Evolutionary conservation across 768 basidiomycete genomes (phyloP).

Genomic region (Dacryopinax spathularia): DNA sequence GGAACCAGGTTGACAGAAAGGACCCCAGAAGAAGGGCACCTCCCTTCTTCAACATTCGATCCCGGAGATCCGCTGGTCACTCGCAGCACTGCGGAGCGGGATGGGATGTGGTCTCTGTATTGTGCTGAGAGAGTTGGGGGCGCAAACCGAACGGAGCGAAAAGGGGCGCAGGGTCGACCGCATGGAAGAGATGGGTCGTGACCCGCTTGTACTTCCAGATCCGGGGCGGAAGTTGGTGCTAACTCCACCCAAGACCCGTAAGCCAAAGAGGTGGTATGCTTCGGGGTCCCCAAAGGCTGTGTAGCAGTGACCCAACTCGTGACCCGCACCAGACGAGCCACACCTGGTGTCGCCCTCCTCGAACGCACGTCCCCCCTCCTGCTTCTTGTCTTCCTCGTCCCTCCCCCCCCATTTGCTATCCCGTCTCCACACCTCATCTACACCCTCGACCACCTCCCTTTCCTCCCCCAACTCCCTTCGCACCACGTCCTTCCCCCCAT

Average conservation of each 20-base stretch:
- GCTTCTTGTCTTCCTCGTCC: conserved; percentile 2
- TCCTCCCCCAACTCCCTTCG: not conserved
- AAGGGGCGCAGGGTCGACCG: not conserved
- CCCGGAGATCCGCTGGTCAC: conserved; percentile 3
- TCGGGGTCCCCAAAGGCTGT: conserved; percentile 1
- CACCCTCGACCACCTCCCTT: not conserved
- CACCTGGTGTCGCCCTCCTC: conserved; percentile 3
- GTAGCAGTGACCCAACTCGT: not conserved
- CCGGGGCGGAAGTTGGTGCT: not conserved
- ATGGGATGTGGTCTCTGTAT: not conserved
- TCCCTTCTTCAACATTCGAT: not conserved
- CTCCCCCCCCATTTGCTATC: not conserved
- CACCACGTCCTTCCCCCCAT: not conserved
- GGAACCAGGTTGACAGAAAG: not conserved
- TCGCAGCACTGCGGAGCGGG: not conserved
- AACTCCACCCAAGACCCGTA: conserved; percentile 1
- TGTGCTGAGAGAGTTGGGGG: not conserved
- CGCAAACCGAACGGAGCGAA: not conserved
- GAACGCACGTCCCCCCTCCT: not conserved
- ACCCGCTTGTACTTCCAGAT: not conserved
- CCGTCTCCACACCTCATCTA: not conserved
- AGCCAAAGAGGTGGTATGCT: not conserved
- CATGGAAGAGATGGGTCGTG: not conserved
- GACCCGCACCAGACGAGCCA: conserved; percentile 4
- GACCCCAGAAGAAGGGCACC: not conserved